phyloP scores from a whole-genome alignment of 768 basidiomycete species.

The Pulveroboletus sp. region DNA sequence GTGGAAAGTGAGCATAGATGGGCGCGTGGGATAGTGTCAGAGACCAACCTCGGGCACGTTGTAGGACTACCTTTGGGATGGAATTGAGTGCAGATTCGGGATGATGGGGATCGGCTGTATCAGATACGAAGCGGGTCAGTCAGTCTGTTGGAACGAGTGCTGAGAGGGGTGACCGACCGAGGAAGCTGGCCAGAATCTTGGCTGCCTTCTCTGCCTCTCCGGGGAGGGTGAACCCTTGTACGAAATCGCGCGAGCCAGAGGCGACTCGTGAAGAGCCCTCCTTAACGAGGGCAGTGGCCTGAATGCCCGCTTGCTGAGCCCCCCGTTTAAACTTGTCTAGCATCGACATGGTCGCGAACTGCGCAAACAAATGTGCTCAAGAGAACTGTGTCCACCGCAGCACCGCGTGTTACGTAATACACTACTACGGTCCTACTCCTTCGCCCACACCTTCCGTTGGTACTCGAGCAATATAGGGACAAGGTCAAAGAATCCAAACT shows the following conservation, averaged over 20 bases:
- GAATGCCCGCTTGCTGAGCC: conserved; percentile 76
- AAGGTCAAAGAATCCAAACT: conserved; percentile 84
- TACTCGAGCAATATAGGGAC: conserved; percentile 84
- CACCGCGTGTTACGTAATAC: not conserved
- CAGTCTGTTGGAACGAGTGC: not conserved
- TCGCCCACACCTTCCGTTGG: conserved; percentile 68
- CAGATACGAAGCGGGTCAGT: not conserved
- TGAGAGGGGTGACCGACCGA: conserved; percentile 49
- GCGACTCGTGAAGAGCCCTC: conserved; percentile 65
- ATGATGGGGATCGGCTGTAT: conserved; percentile 75
- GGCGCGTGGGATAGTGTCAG: not conserved
- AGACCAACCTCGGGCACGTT: conserved; percentile 73
- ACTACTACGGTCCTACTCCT: not conserved
- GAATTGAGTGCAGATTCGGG: conserved; percentile 91
- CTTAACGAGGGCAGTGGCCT: conserved; percentile 72
- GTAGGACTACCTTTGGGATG: conserved; percentile 89
- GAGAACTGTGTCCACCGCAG: not conserved
- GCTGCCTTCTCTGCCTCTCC: conserved; percentile 94
- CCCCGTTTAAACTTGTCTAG: conserved; percentile 77
- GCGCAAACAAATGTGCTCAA: not conserved
- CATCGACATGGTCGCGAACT: conserved; percentile 42
- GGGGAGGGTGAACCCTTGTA: conserved; percentile 82
- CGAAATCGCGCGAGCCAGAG: conserved; percentile 70
- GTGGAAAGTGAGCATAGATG: not conserved
- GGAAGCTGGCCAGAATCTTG: conserved; percentile 83